Conservation (phyloP, 805 yeast genomes). For the Tetrapisispora namnaoensis region DNA sequence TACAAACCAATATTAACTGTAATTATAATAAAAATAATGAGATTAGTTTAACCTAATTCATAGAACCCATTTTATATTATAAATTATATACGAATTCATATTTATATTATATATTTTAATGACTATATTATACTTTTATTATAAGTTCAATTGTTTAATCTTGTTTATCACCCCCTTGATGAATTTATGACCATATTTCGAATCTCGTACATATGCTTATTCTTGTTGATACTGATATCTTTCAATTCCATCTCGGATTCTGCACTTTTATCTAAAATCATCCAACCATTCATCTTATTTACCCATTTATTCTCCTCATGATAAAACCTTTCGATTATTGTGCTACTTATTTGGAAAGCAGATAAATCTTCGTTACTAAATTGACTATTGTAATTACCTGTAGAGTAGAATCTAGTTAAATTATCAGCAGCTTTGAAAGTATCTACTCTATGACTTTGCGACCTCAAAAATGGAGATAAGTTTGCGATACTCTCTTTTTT, state of each 20-base stretch:
- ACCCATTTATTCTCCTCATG: slow-evolving; percentile 30
- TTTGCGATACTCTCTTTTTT: not conserved
- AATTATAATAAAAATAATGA: not conserved
- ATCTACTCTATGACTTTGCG: slow-evolving; percentile 16
- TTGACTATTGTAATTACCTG: not conserved
- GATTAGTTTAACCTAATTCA: not conserved
- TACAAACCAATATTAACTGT: not conserved
- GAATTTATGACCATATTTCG: slow-evolving; percentile 29
- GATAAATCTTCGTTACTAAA: not conserved
- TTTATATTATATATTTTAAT: slow-evolving; percentile 1
- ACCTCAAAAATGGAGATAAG: slow-evolving; percentile 17
- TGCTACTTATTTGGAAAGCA: slow-evolving; percentile 5
- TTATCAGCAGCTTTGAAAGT: not conserved
- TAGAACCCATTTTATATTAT: not conserved
- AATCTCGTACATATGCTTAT: slow-evolving; percentile 27
- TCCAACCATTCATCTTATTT: slow-evolving; percentile 26
- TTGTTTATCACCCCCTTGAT: slow-evolving; percentile 13
- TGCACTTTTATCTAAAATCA: slow-evolving; percentile 11
- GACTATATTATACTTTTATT: not conserved
- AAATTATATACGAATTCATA: not conserved
- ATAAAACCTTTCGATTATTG: slow-evolving; percentile 21
- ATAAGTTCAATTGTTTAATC: not conserved
- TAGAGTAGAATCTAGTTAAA: not conserved
- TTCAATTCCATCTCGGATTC: slow-evolving; percentile 7
- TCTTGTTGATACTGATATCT: slow-evolving; percentile 11